These are phyloP conservation scores for Paramyrothecium roridum DNA, from an alignment of 2,329 filamentous ascomycete genomes.

Conservation along the genomic window DNA sequence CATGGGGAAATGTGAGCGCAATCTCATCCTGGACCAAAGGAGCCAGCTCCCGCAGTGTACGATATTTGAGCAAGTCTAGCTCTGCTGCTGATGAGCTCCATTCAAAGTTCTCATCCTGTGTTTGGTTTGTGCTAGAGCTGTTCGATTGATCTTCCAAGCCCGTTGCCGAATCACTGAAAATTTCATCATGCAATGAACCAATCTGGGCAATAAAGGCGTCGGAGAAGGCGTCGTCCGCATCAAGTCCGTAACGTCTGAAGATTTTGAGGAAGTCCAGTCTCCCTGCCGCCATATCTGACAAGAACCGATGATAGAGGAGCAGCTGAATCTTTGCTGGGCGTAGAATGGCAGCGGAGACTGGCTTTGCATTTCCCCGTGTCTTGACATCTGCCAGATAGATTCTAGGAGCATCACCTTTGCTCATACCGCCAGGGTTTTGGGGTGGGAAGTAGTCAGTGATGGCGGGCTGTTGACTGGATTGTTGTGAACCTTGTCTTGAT, in stretches of 20 bases:
- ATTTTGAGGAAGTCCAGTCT: slow-evolving; percentile 67
- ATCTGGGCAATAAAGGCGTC: slow-evolving; percentile 77
- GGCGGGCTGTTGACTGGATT: slow-evolving; percentile 27
- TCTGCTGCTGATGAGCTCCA: slow-evolving; percentile 12
- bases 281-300: slow-evolving; percentile 72
- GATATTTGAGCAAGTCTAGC: slow-evolving; percentile 41
- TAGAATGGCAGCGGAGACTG: slow-evolving; percentile 63
- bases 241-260: slow-evolving; percentile 68
- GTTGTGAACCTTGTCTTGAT: slow-evolving; percentile 25
- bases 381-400: slow-evolving; percentile 88
- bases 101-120: not conserved
- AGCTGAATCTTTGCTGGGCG: slow-evolving; percentile 82
- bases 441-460: slow-evolving; percentile 38
- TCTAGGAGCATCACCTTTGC: slow-evolving; percentile 16
- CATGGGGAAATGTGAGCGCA: slow-evolving; percentile 48
- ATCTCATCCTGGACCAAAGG: slow-evolving; percentile 44
- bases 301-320: slow-evolving; percentile 82
- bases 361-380: slow-evolving; percentile 66
- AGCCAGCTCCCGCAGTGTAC: slow-evolving; percentile 44
- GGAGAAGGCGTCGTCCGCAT: slow-evolving; percentile 66
- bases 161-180: slow-evolving; percentile 49
- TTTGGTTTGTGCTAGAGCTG: not conserved
- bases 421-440: slow-evolving; percentile 4
- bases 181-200: slow-evolving; percentile 62
- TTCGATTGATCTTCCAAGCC: slow-evolving; percentile 23